Evolutionary conservation across 805 yeast genomes (phyloP).

Genomic region (Myxozyma neglecta): DNA sequence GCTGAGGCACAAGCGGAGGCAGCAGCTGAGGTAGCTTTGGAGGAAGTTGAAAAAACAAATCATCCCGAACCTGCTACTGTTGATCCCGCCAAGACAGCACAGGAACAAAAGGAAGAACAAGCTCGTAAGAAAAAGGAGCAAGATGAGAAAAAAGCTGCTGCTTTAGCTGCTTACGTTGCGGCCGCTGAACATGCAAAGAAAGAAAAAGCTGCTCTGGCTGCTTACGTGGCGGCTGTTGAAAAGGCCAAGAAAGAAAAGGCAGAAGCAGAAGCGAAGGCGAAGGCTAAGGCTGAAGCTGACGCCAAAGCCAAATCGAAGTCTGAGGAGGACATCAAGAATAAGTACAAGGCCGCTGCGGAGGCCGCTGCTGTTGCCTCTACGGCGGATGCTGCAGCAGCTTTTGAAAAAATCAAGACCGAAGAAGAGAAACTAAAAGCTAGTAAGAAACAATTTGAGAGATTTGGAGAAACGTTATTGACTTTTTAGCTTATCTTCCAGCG

Average conservation of each 20-base stretch:
- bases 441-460: not conserved
- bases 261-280: not conserved
- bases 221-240: conserved; percentile 16
- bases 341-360: conserved; percentile 1
- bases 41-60: conserved; percentile 4
- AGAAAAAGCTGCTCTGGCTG: conserved; percentile 9
- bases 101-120: conserved; percentile 3
- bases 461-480: not conserved
- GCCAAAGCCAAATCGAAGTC: not conserved
- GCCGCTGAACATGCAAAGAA: conserved; percentile 17
- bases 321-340: not conserved
- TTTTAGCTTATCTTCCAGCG: conserved; percentile 11
- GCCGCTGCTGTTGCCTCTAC: not conserved
- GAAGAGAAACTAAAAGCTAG: not conserved
- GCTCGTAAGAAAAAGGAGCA: conserved; percentile 9
- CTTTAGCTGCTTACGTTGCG: conserved; percentile 13
- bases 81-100: conserved; percentile 6
- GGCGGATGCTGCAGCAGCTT: not conserved
- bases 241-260: conserved; percentile 7
- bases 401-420: not conserved
- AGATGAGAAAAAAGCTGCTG: conserved; percentile 14
- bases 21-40: conserved; percentile 5
- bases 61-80: not conserved
- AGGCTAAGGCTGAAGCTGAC: not conserved
- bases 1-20: conserved; percentile 15